Evolutionary conservation across 768 basidiomycete genomes (phyloP).

Genomic region (Xerocomellus chrysenteron): DNA sequence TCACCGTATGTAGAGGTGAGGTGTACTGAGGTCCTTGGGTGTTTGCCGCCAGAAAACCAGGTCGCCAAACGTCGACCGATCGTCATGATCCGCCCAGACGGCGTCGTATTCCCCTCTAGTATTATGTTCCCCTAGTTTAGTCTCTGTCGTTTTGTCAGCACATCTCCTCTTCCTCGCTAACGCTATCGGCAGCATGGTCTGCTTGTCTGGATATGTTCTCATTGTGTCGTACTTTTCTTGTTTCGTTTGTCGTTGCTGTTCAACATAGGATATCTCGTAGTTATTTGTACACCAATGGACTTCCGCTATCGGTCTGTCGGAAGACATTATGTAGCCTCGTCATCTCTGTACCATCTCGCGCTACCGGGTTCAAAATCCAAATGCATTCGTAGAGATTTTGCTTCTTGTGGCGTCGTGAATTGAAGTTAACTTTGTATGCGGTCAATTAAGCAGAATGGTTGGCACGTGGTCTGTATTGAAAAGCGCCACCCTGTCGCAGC

Average conservation of each 20-base stretch:
- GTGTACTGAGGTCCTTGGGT: conserved; percentile 82
- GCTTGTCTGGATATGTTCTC: conserved; percentile 20
- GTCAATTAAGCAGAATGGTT: background rate
- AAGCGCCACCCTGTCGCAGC: conserved; percentile 6
- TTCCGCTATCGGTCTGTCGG: conserved; percentile 18
- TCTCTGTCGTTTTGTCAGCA: conserved; percentile 9
- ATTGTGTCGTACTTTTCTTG: conserved; percentile 22
- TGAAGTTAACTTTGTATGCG: conserved; percentile 9
- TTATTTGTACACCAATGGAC: conserved; percentile 34
- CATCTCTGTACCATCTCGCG: conserved; percentile 25
- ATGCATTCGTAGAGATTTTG: conserved; percentile 18
- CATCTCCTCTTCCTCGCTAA: conserved; percentile 17
- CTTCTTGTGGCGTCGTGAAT: conserved; percentile 6
- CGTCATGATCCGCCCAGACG: conserved; percentile 79
- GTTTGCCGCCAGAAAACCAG: conserved; percentile 72
- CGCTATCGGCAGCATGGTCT: conserved; percentile 31
- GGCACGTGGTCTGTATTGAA: conserved; percentile 3
- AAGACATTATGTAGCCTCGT: conserved; percentile 33
- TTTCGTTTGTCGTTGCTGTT: conserved; percentile 20
- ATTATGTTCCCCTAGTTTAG: conserved; percentile 70
- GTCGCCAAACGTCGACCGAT: conserved; percentile 72
- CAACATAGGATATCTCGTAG: conserved; percentile 31
- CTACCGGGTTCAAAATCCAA: conserved; percentile 16
- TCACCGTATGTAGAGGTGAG: conserved; percentile 87
- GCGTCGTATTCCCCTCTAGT: conserved; percentile 83